Conservation (phyloP, 1,139 yeast genomes). For the Pichia sp. region DNA sequence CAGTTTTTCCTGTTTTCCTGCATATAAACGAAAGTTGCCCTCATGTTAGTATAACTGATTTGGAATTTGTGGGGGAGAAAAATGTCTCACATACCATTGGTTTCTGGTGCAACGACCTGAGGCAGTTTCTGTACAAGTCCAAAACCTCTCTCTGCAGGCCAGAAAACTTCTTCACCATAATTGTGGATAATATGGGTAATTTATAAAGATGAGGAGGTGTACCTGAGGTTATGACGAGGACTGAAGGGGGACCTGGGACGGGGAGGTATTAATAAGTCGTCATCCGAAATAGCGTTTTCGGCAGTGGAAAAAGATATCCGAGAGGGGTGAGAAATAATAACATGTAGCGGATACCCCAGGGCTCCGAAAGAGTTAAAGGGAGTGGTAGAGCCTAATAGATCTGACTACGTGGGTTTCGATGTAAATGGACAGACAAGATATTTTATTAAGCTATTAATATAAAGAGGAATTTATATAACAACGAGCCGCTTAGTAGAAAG, state of each 20-base stretch:
- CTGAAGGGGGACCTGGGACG: not conserved
- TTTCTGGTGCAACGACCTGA: slow-evolving; percentile 51
- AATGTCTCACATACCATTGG: slow-evolving; percentile 38
- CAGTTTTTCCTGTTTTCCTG: slow-evolving; percentile 36
- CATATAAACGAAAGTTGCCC: not conserved
- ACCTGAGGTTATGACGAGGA: not conserved
- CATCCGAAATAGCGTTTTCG: not conserved
- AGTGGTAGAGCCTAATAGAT: too few species aligned
- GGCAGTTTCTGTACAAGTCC: slow-evolving; percentile 54
- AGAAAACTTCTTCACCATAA: slow-evolving; percentile 25
- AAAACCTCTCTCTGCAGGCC: slow-evolving; percentile 44
- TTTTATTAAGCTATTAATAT: slow-evolving; percentile 19
- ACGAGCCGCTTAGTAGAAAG: slow-evolving; percentile 68
- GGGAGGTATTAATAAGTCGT: not conserved
- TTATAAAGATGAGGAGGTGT: not conserved
- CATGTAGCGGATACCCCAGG: not conserved
- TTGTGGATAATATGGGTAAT: not conserved
- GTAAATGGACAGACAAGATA: slow-evolving; percentile 15
- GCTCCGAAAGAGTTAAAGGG: not conserved
- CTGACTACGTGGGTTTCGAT: too few species aligned
- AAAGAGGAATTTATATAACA: slow-evolving; percentile 17
- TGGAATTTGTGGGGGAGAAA: not conserved
- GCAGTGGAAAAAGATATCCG: not conserved
- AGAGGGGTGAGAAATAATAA: not conserved
- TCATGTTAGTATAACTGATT: not conserved